phyloP scores from a whole-genome alignment of 768 basidiomycete species.

The Mycena albidolilacea region DNA sequence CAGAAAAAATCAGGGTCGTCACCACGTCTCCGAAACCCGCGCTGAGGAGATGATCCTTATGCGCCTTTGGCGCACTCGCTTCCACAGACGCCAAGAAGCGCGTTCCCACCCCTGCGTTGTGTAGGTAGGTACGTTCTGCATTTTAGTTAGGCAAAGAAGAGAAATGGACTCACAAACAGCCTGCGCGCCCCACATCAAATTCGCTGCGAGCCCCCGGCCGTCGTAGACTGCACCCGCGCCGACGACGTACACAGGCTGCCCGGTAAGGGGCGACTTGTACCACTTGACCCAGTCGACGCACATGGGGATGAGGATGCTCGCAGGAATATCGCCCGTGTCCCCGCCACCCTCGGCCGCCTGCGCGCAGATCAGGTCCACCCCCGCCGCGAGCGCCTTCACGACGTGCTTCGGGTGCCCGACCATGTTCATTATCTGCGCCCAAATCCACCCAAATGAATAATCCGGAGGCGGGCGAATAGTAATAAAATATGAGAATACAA shows the following conservation, averaged over 20 bases:
- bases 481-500: not conserved
- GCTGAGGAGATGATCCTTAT: conserved; percentile 83
- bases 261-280: conserved; percentile 83
- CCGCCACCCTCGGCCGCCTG: conserved; percentile 95
- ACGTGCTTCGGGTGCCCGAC: conserved; percentile 97
- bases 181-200: conserved; percentile 90
- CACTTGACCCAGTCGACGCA: conserved; percentile 90
- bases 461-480: not conserved
- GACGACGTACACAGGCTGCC: conserved; percentile 87
- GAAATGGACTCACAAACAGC: conserved; percentile 77
- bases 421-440: conserved; percentile 69
- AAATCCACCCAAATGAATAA: not conserved
- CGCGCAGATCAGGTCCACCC: conserved; percentile 94
- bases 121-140: not conserved
- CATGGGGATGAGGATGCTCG: conserved; percentile 90
- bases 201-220: conserved; percentile 89
- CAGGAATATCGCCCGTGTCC: conserved; percentile 88
- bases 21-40: conserved; percentile 84
- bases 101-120: conserved; percentile 78
- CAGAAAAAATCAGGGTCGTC: conserved; percentile 91
- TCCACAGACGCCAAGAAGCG: conserved; percentile 89
- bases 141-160: not conserved
- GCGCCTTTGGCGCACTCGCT: conserved; percentile 85
- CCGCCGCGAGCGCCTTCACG: conserved; percentile 82
- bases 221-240: conserved; percentile 95